Base-by-base conservation (phyloP, 2,329 filamentous ascomycete genomes). In the Drechslerella coelobrocha region DNA sequence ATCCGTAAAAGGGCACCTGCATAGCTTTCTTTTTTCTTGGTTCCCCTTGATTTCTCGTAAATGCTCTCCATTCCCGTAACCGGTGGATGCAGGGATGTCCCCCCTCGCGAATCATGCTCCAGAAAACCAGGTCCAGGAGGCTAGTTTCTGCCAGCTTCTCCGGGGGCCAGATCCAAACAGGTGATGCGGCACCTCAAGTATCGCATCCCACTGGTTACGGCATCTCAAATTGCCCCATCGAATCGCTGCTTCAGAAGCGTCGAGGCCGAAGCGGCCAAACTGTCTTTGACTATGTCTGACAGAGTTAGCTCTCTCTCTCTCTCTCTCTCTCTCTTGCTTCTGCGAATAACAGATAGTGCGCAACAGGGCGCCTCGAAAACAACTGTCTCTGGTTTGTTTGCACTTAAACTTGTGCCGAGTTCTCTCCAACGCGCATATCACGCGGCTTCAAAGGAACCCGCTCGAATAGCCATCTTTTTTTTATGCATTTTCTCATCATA, bases 31-130 rank as follows among this genome's bases (percentile, higher is more conserved):
- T 17, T 17, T 31, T 12, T 31, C n/a, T 34, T 34, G 29, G 29
- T 34, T 12, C 7, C 29, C n/a, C 37, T 41, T 14, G 37, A 41
- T 17, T 17, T 45, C 41, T 45, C 41, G 19, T 23, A 19, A 45
- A 45, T 45, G 41, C 41, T 45, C 10, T 17, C 41, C 41, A 45
- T 45, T 45, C 41, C 41, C 41, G 19, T 45, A 19, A 45, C 41
- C 41, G 19, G 41, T 45, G 14, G 14, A n/a, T 45, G 41, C 41
- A 45, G 41, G 37, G 41, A 17, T 21, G 41, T 12, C 29, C 41
- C 21, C 41, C 41, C 41, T 45, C 41, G 19, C 41, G 41, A 45
- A 45, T 45, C 41, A 45, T 17, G 41, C 41, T 19, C n/a, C 2
- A 17, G n/a, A 45, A 45, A 41, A 45, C 41, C 41, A 45, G 41